phyloP scores from a whole-genome alignment of 106 monocot genomes.

The Chionographis japonica region DNA sequence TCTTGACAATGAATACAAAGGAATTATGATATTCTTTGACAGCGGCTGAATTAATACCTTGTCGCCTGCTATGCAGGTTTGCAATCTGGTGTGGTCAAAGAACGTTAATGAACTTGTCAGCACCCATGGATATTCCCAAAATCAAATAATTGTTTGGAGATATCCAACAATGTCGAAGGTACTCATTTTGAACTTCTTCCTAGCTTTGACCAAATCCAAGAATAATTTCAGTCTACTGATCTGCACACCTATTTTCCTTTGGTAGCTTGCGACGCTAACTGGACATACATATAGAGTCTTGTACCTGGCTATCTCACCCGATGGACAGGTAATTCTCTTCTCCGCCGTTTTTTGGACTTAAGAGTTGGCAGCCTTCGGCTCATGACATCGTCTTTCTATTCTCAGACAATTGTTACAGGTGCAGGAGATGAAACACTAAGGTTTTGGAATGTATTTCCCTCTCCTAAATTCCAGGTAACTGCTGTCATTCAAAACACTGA shows the following conservation, averaged over 20 bases:
- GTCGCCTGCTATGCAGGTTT: constrained; percentile 43
- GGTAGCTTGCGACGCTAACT: constrained; percentile 88
- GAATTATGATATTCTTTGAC: too few species aligned
- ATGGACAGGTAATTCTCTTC: constrained; percentile 72
- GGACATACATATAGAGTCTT: constrained; percentile 89
- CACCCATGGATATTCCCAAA: constrained; percentile 97
- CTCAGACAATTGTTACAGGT: constrained; percentile 95
- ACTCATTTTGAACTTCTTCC: background rate
- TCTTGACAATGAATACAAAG: too few species aligned
- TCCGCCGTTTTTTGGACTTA: background rate
- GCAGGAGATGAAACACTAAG: constrained; percentile 93
- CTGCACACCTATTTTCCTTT: background rate
- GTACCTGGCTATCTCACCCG: constrained; percentile 94
- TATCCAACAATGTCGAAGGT: constrained; percentile 96
- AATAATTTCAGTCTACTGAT: background rate
- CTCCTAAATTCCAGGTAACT: constrained; percentile 75
- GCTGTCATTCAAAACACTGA: background rate
- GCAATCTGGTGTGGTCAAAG: constrained; percentile 97
- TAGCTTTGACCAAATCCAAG: background rate
- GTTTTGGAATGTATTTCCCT: constrained; percentile 97
- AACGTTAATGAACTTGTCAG: constrained; percentile 97
- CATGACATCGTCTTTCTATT: constrained; percentile 2
- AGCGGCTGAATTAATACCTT: background rate
- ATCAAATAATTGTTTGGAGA: constrained; percentile 97
- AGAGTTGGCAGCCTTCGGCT: background rate